Evolutionary conservation across 2,329 filamentous ascomycete species (phyloP), one percentile per base, ranked within the genome.

Genomic region (Fusarium papillatum): DNA sequence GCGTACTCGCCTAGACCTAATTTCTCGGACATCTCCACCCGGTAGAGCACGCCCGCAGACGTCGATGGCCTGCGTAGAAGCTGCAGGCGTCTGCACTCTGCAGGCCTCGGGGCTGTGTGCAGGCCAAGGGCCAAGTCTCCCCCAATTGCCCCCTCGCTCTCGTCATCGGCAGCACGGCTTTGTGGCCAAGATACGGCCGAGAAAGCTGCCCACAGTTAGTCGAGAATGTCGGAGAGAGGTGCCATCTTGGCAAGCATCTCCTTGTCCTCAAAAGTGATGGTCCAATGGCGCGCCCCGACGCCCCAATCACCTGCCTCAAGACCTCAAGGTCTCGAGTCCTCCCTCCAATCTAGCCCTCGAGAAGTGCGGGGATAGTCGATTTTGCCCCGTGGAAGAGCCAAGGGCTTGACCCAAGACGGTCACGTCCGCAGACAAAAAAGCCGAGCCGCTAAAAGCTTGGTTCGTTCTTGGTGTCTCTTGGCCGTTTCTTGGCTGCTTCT

Each of bases 381-480:
- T 61, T 70, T 64, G 67, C 66, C 70, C 66, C 68, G 64, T 64
- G 43, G 61, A 50, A 64, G 22, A 34, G 26, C 19, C 13, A 65
- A 22, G 24, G 22, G n/a, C 48, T 53, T 55, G 63, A 39, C 48
- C 63, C 46, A 41, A 65, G 46, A 55, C 34, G 43, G 60, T 66
- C 69, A 60, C 62, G 70, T 67, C 55, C 53, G 64, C 55, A 64
- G 66, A 68, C 53, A 71, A 69, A 70, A 62, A 62, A 63, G 68
- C 74, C 74, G 64, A 71, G 72, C 53, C 76, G 77, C 78, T 79
- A 78, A 74, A 76, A 77, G 64, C 71, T 80, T 77, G 74, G 71
- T 65, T 61, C 11, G n/a, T 24, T 68, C 53, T 71, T 66, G 63
- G 36, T 63, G 48, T 53, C 59, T 76, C 64, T 65, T 66, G 14